Evolutionary conservation across 2,329 filamentous ascomycete species (phyloP).

Genomic region (Dendrostoma leiphaemia): DNA sequence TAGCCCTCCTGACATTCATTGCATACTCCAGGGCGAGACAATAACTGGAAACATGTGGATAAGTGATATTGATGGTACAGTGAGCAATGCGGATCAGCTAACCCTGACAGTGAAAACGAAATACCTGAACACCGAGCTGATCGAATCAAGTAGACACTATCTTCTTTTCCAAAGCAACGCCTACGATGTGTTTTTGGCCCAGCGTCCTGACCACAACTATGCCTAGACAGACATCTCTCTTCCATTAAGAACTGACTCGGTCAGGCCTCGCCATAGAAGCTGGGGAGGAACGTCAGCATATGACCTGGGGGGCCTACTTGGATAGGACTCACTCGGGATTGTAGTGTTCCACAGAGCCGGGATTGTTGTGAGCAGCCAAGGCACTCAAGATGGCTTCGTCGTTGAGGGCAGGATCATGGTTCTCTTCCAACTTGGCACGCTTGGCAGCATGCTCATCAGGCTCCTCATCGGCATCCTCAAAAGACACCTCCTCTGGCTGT

Average conservation of each 20-base stretch:
- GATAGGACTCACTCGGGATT: slow-evolving; percentile 38
- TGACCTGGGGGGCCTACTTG: too few relatives aligned
- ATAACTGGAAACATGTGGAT: background rate
- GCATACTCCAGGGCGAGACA: background rate
- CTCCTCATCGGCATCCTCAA: slow-evolving; percentile 17
- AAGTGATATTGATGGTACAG: background rate
- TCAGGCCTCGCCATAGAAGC: slow-evolving; percentile 18
- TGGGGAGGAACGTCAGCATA: slow-evolving; percentile 1
- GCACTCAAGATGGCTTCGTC: slow-evolving; percentile 48
- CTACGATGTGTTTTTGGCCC: background rate
- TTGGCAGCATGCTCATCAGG: slow-evolving; percentile 38
- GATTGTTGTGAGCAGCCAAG: slow-evolving; percentile 42
- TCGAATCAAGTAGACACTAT: background rate
- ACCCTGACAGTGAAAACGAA: background rate
- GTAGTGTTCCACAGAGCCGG: slow-evolving; percentile 36
- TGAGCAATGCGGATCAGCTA: background rate
- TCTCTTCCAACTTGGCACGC: slow-evolving; percentile 36
- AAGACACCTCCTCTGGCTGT: slow-evolving; percentile 23
- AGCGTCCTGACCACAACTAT: background rate
- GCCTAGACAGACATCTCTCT: background rate
- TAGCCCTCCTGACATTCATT: background rate
- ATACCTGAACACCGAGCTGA: slow-evolving; percentile 13
- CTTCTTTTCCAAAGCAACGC: slow-evolving; percentile 11
- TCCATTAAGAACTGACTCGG: too few relatives aligned
- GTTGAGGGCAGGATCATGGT: slow-evolving; percentile 36